phyloP scores from a whole-genome alignment of 2,329 filamentous ascomycete genomes.

The Trichoderma koningiopsis region DNA sequence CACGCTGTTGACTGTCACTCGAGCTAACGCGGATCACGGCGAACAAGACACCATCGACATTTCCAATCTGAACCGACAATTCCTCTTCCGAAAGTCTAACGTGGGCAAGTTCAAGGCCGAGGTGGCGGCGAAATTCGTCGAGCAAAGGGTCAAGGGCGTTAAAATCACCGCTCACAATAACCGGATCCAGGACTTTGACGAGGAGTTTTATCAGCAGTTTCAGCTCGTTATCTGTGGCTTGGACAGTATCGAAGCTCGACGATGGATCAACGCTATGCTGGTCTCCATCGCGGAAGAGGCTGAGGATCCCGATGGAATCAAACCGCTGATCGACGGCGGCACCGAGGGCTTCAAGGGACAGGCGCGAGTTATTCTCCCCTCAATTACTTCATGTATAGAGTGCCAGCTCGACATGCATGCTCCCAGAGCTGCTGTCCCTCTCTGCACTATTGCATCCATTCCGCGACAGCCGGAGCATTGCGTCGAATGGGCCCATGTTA shows the following conservation, averaged over 20 bases:
- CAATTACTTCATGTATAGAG: constrained; percentile 93
- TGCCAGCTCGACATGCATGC: constrained; percentile 99
- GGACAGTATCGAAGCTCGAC: constrained; percentile 94
- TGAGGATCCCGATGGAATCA: constrained; percentile 80
- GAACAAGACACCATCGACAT: constrained; percentile 92
- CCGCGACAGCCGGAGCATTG: constrained; percentile 97
- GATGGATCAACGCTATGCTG: constrained; percentile 96
- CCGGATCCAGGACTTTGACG: constrained; percentile 95
- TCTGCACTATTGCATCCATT: constrained; percentile 95
- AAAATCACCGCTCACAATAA: constrained; percentile 92
- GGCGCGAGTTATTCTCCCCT: constrained; percentile 86
- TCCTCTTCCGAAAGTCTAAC: constrained; percentile 88
- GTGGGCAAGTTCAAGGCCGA: constrained; percentile 94
- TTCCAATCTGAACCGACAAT: constrained; percentile 96
- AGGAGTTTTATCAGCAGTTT: constrained; percentile 96
- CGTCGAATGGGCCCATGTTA: constrained; percentile 98
- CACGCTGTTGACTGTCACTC: background rate
- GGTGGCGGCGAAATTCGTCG: constrained; percentile 88
- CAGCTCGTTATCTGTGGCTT: constrained; percentile 90
- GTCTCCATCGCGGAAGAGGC: constrained; percentile 81
- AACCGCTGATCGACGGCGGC: constrained; percentile 93
- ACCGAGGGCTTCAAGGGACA: constrained; percentile 99
- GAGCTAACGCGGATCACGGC: background rate
- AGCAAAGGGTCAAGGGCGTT: constrained; percentile 85
- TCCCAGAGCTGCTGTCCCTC: constrained; percentile 91